Conservation (phyloP, 305 asterid species). For the Andrographis paniculata region DNA sequence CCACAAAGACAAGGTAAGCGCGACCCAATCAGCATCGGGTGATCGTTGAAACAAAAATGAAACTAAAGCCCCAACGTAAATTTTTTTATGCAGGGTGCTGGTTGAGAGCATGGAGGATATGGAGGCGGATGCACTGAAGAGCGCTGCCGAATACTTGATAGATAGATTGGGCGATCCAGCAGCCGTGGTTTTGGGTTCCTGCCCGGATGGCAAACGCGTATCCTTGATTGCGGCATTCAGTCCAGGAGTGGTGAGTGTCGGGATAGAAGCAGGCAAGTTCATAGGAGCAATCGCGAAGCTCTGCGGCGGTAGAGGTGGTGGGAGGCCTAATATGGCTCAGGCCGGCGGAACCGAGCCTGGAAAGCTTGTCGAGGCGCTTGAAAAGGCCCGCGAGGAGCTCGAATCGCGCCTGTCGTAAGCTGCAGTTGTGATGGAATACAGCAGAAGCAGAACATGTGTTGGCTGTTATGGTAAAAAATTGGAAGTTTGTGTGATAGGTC, state of each 20-base stretch:
- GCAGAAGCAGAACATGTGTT: too few relatives aligned
- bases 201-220: constrained; percentile 69
- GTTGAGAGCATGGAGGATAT: constrained; percentile 83
- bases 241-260: constrained; percentile 69
- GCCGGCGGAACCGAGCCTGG: constrained; percentile 94
- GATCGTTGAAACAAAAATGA: too few relatives aligned
- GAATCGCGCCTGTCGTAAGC: constrained; percentile 34
- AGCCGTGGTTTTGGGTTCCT: constrained; percentile 81
- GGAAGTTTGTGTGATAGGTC: too few relatives aligned
- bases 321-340: constrained; percentile 86
- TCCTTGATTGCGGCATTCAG: constrained; percentile 74
- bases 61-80: not conserved
- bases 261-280: constrained; percentile 82
- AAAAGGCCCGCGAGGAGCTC: constrained; percentile 67
- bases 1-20: constrained; percentile 43
- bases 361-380: constrained; percentile 57
- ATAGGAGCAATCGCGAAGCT: constrained; percentile 74
- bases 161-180: constrained; percentile 65
- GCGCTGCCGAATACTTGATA: constrained; percentile 73
- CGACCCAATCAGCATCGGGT: too few relatives aligned
- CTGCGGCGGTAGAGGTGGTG: constrained; percentile 97
- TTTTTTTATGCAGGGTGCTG: constrained; percentile 38
- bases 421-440: too few relatives aligned
- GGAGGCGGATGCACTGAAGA: constrained; percentile 74
- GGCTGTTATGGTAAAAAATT: too few relatives aligned